Evolutionary conservation across 495 filamentous ascomycete species (phyloP).

Genomic region (Evernia prunastri): DNA sequence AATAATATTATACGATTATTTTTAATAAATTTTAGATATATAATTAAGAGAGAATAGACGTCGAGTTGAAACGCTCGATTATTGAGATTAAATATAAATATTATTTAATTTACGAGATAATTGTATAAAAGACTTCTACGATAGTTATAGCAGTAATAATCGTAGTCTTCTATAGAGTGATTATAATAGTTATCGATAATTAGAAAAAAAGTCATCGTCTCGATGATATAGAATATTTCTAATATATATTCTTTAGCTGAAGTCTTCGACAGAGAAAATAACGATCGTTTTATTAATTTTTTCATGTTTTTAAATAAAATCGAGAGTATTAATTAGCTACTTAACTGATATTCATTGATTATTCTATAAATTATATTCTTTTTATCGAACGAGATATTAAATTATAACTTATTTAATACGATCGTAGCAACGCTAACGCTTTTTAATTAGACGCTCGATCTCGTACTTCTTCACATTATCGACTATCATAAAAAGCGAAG

Average conservation of each 20-base stretch:
- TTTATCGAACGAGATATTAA: not conserved
- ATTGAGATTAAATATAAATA: no score
- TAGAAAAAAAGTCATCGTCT: no score
- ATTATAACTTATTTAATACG: not conserved
- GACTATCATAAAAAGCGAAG: not conserved
- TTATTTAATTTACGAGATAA: no score
- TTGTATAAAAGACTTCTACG: no score
- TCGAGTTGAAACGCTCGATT: no score
- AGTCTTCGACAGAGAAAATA: no score
- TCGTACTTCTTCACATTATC: not conserved
- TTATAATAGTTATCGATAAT: no score
- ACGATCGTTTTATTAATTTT: not conserved
- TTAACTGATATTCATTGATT: not conserved
- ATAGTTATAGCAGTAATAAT: no score
- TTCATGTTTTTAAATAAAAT: not conserved
- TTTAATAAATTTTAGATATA: not conserved
- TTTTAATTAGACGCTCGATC: not conserved
- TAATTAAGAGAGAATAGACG: no score
- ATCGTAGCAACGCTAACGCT: not conserved
- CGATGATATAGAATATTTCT: no score
- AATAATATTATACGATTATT: not conserved
- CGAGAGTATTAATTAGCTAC: not conserved
- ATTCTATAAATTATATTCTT: not conserved
- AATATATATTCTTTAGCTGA: no score
- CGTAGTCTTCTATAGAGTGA: no score